Evolutionary conservation across 2,329 filamentous ascomycete genomes (phyloP).

Genomic region (Botryotinia globosa): DNA sequence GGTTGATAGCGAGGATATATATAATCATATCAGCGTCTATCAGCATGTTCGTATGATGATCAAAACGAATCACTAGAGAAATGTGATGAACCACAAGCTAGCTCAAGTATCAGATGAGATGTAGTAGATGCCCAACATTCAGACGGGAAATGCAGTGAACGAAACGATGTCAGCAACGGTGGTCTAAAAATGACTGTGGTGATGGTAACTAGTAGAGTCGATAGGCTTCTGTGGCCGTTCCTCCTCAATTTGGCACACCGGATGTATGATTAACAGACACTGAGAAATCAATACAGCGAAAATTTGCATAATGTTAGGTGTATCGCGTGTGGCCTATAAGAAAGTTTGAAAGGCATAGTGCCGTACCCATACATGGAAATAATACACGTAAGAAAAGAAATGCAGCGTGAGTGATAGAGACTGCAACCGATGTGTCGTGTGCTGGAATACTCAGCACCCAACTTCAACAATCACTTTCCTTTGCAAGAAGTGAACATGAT

Average conservation of each 20-base stretch:
- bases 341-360: background rate
- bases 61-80: background rate
- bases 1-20: background rate
- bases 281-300: background rate
- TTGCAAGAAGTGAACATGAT: background rate
- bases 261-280: background rate
- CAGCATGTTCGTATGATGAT: background rate
- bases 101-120: background rate
- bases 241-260: background rate
- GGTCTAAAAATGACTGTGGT: background rate
- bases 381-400: background rate
- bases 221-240: background rate
- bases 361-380: background rate
- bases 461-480: background rate
- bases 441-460: background rate
- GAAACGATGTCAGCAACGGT: background rate
- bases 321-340: background rate
- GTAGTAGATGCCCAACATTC: background rate
- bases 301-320: background rate
- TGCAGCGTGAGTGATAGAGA: background rate
- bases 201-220: background rate
- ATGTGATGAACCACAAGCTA: background rate
- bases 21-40: background rate
- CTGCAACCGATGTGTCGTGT: background rate
- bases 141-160: background rate